Evolutionary conservation across 139 green algal species (phyloP).

Genomic region (Protoeuglena noctilucae): DNA sequence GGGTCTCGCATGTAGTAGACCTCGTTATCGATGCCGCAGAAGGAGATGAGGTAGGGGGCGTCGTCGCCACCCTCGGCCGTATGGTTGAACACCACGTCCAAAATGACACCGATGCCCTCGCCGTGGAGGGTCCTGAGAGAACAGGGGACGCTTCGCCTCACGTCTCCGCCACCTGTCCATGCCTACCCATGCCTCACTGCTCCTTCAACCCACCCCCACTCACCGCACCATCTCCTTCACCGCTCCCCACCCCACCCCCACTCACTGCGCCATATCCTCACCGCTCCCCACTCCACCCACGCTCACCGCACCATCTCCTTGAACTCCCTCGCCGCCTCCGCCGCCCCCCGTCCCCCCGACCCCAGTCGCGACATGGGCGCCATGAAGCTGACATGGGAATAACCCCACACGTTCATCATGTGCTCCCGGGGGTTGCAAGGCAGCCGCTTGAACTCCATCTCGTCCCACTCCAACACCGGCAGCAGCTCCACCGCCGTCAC

Average conservation of each 20-base stretch:
- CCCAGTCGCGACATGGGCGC: conserved; percentile 64
- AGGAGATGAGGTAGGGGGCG: conserved; percentile 52
- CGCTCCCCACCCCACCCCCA: no score
- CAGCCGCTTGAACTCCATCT: conserved; percentile 74
- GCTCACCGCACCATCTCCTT: conserved; percentile 92
- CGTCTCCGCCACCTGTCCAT: no score
- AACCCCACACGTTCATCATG: conserved; percentile 86
- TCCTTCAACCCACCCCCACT: no score
- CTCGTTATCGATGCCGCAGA: conserved; percentile 58
- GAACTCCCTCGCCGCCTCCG: conserved; percentile 57
- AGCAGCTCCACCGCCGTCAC: conserved; percentile 82
- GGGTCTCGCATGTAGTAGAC: conserved; percentile 44
- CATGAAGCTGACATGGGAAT: conserved; percentile 75
- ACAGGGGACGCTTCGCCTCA: no score
- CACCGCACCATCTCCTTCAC: no score
- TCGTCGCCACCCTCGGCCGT: conserved; percentile 67
- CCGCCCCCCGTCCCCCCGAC: conserved; percentile 25
- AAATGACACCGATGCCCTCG: conserved; percentile 55
- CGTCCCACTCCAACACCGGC: conserved; percentile 86
- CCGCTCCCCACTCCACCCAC: conserved; percentile 26
- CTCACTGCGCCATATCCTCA: conserved; percentile 38
- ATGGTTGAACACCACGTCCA: conserved; percentile 95
- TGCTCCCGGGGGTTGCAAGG: conserved; percentile 61
- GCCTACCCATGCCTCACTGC: no score
- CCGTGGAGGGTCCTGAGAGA: conserved; percentile 2